Base-by-base conservation (phyloP, 805 yeast species). In the Cephaloascus fragrans region DNA sequence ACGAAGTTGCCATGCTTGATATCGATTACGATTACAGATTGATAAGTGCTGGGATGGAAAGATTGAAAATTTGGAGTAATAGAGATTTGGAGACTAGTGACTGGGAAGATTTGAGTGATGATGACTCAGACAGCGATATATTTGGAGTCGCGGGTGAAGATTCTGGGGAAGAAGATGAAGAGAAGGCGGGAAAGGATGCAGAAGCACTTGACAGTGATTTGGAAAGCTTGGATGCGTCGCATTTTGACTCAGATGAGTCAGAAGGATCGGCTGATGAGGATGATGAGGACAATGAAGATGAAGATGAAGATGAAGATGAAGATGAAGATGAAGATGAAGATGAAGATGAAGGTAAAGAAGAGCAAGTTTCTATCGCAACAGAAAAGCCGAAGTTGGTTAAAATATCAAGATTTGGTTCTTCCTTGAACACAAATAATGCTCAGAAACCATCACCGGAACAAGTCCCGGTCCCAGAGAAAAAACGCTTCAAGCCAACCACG, bases 11-110 rank as follows among this genome's bases (percentile, higher is more conserved):
- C 0, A 68, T 72, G 34, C 62, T 90, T 45, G 97, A 88, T 52
- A 64, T 86, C 39, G 98, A 90, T 56, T 76, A 55, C 46, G 83
- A 82, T 40, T 93, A 87, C 52, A 71, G 96, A 43, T 62, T 88
- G 39, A 75, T 84, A 3, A 78, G 84, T 55, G 87, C 83, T 4
- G 93, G 96, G 17, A 82, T 89, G 88, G 90, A 84, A 36, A 67
- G 71, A 19, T 62, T 90, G 41, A 82, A 80, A 48, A 64, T 90
- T 4, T 90, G 97, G 97, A 65, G 72, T 9, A 62, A 57, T 20
- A 48, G 41, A 3, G 39, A 39, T 2, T 50, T 48, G 5, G 45
- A 40, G 1, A 49, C 41, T 5, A 50, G 38, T 12, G 63, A 52
- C 2, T 64, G 52, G 2, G 62, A 50, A 5, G 62, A 52, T 4